Evolutionary conservation across 345 rosid species (phyloP), one percentile per base, ranked within the genome.

Genomic region (Moricandia moricandioides): DNA sequence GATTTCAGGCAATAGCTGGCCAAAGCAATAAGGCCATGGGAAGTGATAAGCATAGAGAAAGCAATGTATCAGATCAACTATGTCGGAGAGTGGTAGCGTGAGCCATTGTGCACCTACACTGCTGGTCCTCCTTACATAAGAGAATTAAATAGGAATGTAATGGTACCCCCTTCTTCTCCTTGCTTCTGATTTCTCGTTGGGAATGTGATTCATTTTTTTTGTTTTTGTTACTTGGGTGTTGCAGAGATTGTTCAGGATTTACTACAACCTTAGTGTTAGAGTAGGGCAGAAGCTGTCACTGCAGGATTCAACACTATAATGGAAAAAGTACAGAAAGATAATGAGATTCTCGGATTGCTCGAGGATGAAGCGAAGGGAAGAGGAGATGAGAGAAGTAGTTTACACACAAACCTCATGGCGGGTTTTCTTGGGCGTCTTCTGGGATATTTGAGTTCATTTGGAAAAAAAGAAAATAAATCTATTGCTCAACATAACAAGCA

Each of bases 51-150:
- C 56, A 60, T 89, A 55, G 97, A 91, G 84, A 96, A 93, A 83
- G 98, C 98, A 34, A 93, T 93, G 96, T 92, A 91, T 81, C 84
- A 89, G 75, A 84, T 93, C 56, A 89, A 88, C 16, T 93, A 86
- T 70, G 88, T 86, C 52, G 97, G 96, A 79, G 79, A 86, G 80
- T 90, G 97, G 96, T 91, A 86, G 72, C 88, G 97, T 39, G 24
- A 21, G 24, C 24, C 24, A 21, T 21, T 93, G 78, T 90, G 96
- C 64, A 40, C 86, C 35, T 84, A 82, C 77, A 80, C 83, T 4
- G 87, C 91, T 1, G 93, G 96, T 34, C 97, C 98, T 75, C 93
- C 95, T 6, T 93, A 88, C 84, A 81, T 90, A 52, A 70, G 76
- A 74, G 83, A 86, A 4, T 86, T 89, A 89, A 92, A 90, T 78